Evolutionary conservation across 2,329 filamentous ascomycete species (phyloP).

Genomic region (Talaromyces sp.): DNA sequence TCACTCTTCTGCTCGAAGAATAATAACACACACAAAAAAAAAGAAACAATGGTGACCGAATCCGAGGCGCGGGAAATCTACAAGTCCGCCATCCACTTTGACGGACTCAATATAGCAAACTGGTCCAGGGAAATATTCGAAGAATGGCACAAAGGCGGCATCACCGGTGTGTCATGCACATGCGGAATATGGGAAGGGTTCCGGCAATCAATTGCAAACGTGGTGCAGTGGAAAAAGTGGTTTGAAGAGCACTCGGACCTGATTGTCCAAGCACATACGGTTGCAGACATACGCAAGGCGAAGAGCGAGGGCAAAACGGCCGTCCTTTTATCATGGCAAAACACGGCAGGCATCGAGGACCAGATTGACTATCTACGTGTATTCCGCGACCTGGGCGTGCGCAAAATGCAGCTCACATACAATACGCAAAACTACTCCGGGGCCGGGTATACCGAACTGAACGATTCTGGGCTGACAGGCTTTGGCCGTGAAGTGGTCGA

Average conservation of each 20-base stretch:
- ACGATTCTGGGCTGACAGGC: constrained; percentile 18
- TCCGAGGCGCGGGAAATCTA: constrained; percentile 34
- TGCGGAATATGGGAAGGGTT: constrained; percentile 40
- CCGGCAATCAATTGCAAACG: constrained; percentile 33
- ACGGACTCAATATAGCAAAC: constrained; percentile 40
- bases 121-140: constrained; percentile 38
- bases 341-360: constrained; percentile 40
- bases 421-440: constrained; percentile 42
- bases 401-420: constrained; percentile 42
- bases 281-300: constrained; percentile 33
- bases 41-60: constrained; percentile 32
- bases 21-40: constrained; percentile 1
- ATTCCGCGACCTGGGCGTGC: constrained; percentile 38
- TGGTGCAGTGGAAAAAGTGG: constrained; percentile 42
- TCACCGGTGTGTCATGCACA: constrained; percentile 40
- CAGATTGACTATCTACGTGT: constrained; percentile 35
- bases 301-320: constrained; percentile 35
- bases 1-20: background rate
- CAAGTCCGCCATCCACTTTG: constrained; percentile 35
- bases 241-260: constrained; percentile 39
- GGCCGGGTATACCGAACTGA: constrained; percentile 35
- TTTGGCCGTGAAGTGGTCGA: constrained; percentile 15
- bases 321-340: constrained; percentile 39
- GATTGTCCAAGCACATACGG: constrained; percentile 35
- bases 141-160: constrained; percentile 35